Percentiles rank a stretch among this genome's conserved stretches.
phyloP scores from a whole-genome alignment of 805 yeast genomes.

The Suhomyces xylopsoci region DNA sequence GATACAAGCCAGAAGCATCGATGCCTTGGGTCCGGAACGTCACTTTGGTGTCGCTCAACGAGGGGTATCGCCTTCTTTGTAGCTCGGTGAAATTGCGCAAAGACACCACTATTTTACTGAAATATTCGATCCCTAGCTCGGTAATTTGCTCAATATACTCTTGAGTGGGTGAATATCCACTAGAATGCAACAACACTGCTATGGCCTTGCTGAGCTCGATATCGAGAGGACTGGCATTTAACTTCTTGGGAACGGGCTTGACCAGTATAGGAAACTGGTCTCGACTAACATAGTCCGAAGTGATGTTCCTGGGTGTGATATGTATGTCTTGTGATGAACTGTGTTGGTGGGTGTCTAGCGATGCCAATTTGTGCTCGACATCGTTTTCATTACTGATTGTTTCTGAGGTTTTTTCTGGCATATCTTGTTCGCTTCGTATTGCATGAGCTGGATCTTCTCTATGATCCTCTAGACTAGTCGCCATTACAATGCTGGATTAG shows the following conservation, averaged over 20 bases:
- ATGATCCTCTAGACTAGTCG: not conserved
- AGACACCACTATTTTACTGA: constrained; percentile 34
- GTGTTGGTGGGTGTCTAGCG: not conserved
- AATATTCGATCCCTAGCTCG: constrained; percentile 27
- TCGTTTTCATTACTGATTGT: not conserved
- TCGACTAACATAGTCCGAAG: not conserved
- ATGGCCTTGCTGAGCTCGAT: constrained; percentile 27
- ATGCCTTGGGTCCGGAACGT: constrained; percentile 44
- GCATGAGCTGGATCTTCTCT: not conserved
- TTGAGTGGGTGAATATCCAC: constrained; percentile 19
- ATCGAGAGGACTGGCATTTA: constrained; percentile 18
- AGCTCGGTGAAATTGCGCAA: constrained; percentile 52
- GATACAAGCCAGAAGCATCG: constrained; percentile 35
- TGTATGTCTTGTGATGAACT: not conserved
- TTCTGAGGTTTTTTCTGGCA: not conserved
- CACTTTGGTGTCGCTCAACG: constrained; percentile 49
- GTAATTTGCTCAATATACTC: constrained; percentile 30
- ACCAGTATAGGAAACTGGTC: not conserved
- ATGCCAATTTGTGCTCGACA: not conserved
- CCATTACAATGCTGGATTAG: not conserved
- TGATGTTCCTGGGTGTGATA: not conserved
- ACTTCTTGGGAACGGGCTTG: not conserved
- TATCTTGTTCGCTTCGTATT: not conserved
- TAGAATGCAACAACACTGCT: constrained; percentile 22
- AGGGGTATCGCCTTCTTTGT: constrained; percentile 58